phyloP scores from a whole-genome alignment of 2,329 filamentous ascomycete species.

The Phoma sp. region DNA sequence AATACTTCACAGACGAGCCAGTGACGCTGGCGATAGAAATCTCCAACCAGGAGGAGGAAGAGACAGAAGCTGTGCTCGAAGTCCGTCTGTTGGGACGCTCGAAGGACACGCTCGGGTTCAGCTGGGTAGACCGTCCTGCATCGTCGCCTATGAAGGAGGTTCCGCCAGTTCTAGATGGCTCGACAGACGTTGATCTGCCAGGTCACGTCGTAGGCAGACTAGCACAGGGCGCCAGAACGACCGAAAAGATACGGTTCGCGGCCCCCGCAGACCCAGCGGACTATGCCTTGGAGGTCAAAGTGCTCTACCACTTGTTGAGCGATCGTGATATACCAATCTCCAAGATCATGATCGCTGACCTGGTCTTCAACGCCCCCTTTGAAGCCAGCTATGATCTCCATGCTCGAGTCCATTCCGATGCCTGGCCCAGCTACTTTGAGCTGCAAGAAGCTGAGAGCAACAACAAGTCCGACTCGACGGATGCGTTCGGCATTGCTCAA shows the following conservation, averaged over 20 bases:
- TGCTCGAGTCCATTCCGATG: conserved; percentile 75
- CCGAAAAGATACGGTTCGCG: conserved; percentile 47
- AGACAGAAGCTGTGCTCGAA: conserved; percentile 74
- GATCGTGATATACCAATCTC: conserved; percentile 82
- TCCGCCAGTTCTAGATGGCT: conserved; percentile 29
- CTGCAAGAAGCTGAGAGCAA: conserved; percentile 55
- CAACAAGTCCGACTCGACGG: conserved; percentile 38
- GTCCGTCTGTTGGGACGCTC: conserved; percentile 68
- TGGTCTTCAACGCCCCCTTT: conserved; percentile 82
- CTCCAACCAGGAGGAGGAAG: conserved; percentile 82
- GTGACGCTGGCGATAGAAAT: conserved; percentile 73
- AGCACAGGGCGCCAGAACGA: conserved; percentile 37
- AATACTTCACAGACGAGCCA: conserved; percentile 86
- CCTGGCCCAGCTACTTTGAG: conserved; percentile 89
- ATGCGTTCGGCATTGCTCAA: conserved; percentile 72
- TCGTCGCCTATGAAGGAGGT: conserved; percentile 41
- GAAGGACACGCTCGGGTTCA: conserved; percentile 53
- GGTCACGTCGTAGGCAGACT: conserved; percentile 48
- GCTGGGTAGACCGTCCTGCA: conserved; percentile 54
- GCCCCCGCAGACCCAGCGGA: conserved; percentile 56
- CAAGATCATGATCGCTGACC: conserved; percentile 71
- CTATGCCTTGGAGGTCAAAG: conserved; percentile 74
- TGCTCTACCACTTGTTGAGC: conserved; percentile 78
- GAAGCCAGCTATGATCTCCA: conserved; percentile 89
- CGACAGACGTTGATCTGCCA: conserved; percentile 41